Conservation (phyloP, 257 asterid species). For the Solanum medicagineum region DNA sequence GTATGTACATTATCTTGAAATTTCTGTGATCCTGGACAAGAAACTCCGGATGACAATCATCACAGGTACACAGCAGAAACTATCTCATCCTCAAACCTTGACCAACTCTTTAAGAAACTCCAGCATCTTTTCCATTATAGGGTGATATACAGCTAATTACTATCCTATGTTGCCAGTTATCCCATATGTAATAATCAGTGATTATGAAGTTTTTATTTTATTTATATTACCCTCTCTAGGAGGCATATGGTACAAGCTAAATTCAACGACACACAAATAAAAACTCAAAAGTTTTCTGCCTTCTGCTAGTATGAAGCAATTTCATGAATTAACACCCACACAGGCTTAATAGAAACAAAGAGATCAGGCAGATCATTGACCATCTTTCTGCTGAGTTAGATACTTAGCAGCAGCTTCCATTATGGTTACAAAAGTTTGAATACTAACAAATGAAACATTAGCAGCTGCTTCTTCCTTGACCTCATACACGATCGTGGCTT, state of each 20-base stretch:
- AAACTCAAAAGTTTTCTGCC: background rate
- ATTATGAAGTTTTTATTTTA: background rate
- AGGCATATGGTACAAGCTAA: background rate
- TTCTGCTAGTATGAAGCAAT: background rate
- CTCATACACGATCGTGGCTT: constrained; percentile 41
- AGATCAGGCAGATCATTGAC: background rate
- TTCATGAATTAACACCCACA: background rate
- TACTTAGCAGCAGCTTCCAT: constrained; percentile 31
- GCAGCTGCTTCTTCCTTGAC: constrained; percentile 36
- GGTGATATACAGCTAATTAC: background rate
- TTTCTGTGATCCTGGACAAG: background rate
- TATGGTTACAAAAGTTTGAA: constrained; percentile 20
- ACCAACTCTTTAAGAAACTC: background rate
- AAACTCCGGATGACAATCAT: background rate
- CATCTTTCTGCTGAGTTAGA: background rate
- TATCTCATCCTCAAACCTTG: background rate
- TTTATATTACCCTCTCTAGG: background rate
- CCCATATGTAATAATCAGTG: background rate
- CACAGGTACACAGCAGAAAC: background rate
- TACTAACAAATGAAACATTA: constrained; percentile 25
- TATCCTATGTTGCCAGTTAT: background rate
- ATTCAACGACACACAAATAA: background rate
- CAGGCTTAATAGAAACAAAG: background rate
- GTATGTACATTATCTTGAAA: background rate
- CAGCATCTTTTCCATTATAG: background rate